Base-by-base conservation (phyloP, 768 basidiomycete species). In the Clitopilus hobsonii region DNA sequence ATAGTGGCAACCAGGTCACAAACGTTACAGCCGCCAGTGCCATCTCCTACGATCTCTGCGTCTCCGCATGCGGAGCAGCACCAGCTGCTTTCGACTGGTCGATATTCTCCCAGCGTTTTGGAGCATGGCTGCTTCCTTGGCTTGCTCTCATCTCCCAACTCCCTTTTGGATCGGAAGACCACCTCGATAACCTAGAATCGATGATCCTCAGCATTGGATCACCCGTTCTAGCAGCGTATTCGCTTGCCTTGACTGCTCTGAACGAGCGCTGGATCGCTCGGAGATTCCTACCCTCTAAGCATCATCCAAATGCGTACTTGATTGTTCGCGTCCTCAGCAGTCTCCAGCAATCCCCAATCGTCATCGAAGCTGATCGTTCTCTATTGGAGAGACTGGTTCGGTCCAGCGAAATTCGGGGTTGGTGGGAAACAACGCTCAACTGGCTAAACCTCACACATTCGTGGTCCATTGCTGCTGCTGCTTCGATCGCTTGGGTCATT, bases 131-230 rank as follows among this genome's bases (percentile, higher is more conserved):
- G 2, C 54, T 81, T 5, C 79, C 79, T 5, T 79, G 75, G 69
- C 69, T 81, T 11, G 76, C 79, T 0, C 56, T 81, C 6, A 62
- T 80, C 16, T 76, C 78, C 0, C 78, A 78, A 45, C 71, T 81
- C n/a, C 80, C 78, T 0, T 81, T 78, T 23, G 77, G 77, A 6
- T 67, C 72, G 26, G 64, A 58, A 8, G 69, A 70, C 49, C 70
- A 62, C 22, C 58, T 68, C 20, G 74, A 76, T 18, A 76, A 79
- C 49, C 61, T 79, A 38, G 65, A 70, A 58, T 72, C 76, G 6
- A 70, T 71, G 18, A 14, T 80, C 5, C 64, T 80, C 29, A 72
- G 76, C 0, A 59, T 80, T 22, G 79, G 78, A 1, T 77, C 75
- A 0, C 78, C 78, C 0, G 61, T 62, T 2, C 70, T 80, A 2